Base-by-base conservation (phyloP, 768 basidiomycete species). In the Hericium coralloides region DNA sequence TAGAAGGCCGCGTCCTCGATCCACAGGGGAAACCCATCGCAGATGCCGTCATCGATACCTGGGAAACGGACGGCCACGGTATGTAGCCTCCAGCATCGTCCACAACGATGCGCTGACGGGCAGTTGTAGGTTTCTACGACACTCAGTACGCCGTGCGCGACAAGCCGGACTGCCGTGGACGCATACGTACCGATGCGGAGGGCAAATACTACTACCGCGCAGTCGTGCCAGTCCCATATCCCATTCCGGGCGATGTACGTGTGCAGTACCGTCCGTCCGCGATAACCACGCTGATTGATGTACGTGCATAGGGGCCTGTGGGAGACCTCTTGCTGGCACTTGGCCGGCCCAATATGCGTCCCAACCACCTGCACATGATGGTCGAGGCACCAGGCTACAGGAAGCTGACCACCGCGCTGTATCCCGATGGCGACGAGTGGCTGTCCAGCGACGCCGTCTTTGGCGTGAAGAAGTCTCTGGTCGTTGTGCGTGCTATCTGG, bases 311-410 rank as follows among this genome's bases (percentile, higher is more conserved):
- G 78, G 90, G 89, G 0, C 82, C 92, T 0, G 89, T 91, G 2
- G 88, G 86, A 0, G 71, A 73, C 15, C 63, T 94, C 60, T 67
- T 92, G 20, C 53, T 70, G 1, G 65, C 66, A 0, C 73, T 91
- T 8, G 77, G 77, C 12, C 76, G 92, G 50, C 92, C 93, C 64
- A 81, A 84, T 57, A 83, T 83, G 73, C 78, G 92, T 14, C 92
- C 92, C 12, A 88, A 80, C 48, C 92, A 94, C 67, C 65, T 94
- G 51, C 92, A 94, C 68, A 70, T 92, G 59, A 76, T 82, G 73
- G 74, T 91, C 55, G 70, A 83, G 53, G 87, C 89, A 0, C 78
- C 79, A 4, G 89, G 89, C 31, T 92, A 76, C 68, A 83, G 83
- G 65, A 85, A 80, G 47, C 79, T 94, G 20, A 72, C 76, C 17